Conservation (phyloP, 2,329 filamentous ascomycete genomes). For the Stagonosporopsis cucurbitacearum region DNA sequence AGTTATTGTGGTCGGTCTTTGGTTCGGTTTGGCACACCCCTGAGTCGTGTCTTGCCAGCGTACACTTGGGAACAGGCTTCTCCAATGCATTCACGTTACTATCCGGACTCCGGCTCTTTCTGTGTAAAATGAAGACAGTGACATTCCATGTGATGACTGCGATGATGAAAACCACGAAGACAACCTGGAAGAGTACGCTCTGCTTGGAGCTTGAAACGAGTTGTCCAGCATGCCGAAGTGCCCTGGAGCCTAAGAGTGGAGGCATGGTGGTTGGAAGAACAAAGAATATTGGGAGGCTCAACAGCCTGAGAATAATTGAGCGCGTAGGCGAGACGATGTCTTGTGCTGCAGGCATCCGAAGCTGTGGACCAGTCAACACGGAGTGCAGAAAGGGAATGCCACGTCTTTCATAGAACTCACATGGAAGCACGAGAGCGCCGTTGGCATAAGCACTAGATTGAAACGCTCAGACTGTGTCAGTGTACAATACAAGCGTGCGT, state of each 20-base stretch:
- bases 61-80: not conserved
- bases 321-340: slow-evolving; percentile 35
- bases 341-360: slow-evolving; percentile 38
- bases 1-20: slow-evolving; percentile 21
- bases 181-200: not conserved
- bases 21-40: slow-evolving; percentile 13
- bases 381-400: slow-evolving; percentile 19
- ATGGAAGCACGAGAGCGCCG: slow-evolving; percentile 38
- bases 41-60: slow-evolving; percentile 9
- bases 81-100: not conserved
- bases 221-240: not conserved
- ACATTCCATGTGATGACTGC: not conserved
- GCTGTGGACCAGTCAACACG: slow-evolving; percentile 41
- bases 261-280: slow-evolving; percentile 37
- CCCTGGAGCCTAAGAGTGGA: slow-evolving; percentile 27
- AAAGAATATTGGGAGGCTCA: slow-evolving; percentile 19
- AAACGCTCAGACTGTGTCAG: slow-evolving; percentile 37
- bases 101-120: not conserved
- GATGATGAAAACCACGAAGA: not conserved
- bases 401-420: slow-evolving; percentile 46
- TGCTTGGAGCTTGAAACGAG: not conserved
- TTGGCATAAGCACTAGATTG: slow-evolving; percentile 46
- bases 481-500: slow-evolving; percentile 29
- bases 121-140: not conserved
- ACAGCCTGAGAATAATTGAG: slow-evolving; percentile 28